Percentiles rank a stretch among this genome's conserved stretches.
Conservation (phyloP, 805 yeast genomes). For the Saccharomycopsis fodiens region DNA sequence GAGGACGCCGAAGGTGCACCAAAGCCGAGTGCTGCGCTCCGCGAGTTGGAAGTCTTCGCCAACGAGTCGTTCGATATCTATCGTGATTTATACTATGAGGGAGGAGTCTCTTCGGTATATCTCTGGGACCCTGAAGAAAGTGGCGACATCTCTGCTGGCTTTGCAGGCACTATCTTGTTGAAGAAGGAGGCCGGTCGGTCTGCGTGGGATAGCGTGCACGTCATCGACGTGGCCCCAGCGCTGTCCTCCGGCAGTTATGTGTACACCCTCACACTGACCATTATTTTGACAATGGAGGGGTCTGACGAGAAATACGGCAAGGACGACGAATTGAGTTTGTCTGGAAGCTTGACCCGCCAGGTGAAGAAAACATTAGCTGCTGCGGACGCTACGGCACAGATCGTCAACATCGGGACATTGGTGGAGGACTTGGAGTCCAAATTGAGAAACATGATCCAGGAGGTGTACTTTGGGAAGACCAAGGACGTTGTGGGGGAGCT, state of each 20-base stretch:
- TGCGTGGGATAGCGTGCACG: conserved; percentile 92
- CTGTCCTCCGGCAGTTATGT: conserved; percentile 28
- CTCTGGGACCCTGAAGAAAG: conserved; percentile 81
- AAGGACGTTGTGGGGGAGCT: conserved; percentile 76
- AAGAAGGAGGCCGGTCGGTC: conserved; percentile 52
- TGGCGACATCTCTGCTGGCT: conserved; percentile 37
- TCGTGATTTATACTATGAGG: conserved; percentile 90
- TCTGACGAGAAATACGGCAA: conserved; percentile 25
- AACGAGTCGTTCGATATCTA: conserved; percentile 90
- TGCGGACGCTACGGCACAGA: conserved; percentile 54
- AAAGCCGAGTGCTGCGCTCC: conserved; percentile 55
- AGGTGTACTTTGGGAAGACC: conserved; percentile 92
- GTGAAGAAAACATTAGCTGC: conserved; percentile 44
- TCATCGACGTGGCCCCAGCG: conserved; percentile 56
- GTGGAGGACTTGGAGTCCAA: conserved; percentile 86
- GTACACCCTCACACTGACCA: conserved; percentile 62
- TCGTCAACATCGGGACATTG: conserved; percentile 76
- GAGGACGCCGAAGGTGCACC: conserved; percentile 65
- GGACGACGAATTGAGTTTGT: conserved; percentile 37
- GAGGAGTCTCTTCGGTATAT: conserved; percentile 84
- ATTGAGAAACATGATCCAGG: conserved; percentile 80
- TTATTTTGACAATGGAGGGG: conserved; percentile 60
- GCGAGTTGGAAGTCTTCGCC: conserved; percentile 72
- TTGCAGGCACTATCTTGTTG: conserved; percentile 87
- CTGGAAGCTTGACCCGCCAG: conserved; percentile 87